Base-by-base conservation (phyloP, 2,329 filamentous ascomycete genomes). In the Cladosporium phlei region DNA sequence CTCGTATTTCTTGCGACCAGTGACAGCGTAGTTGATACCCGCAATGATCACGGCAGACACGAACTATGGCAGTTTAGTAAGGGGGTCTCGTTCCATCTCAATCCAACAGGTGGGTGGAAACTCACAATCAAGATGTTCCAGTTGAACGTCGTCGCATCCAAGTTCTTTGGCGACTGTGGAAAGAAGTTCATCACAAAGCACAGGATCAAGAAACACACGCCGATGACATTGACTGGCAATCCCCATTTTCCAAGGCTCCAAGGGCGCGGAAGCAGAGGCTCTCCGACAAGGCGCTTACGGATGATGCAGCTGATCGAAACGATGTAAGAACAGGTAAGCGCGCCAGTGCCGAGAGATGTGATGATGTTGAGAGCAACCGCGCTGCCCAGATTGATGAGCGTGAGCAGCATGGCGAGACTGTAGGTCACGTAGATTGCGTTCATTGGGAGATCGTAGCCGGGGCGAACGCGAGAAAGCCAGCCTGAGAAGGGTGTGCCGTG, bases 61-160 rank as follows among this genome's bases (percentile, higher is more conserved):
- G 19, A 47, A 47, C 45, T 47, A 34, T 1, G 2, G 2, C 1
- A 12, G 14, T 28, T 47, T 11, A 47, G 45, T 14, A 21, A 11
- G n/a, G 9, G 14, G 6, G 6, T n/a, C n/a, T n/a, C n/a, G n/a
- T n/a, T 14, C n/a, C n/a, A 6, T 12, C 7, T 16, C 3, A 14
- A 12, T 3, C 9, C 22, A 25, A 8, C 20, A 14, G 21, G 14
- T 16, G 9, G 28, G 10, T 7, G 11, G 11, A 2, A 10, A 24
- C 45, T 34, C 11, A 47, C 45, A 25, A 47, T 47, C 5, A 47
- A 21, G 8, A 47, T 35, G 14, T 47, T 70, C 71, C 70, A 76
- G 55, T 77, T 77, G 65, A 75, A 74, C 0, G 60, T 64, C 16
- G 56, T 52, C 2, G 63, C 53, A 4, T 30, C 32, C 35, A 59